Conservation (phyloP, 208 protist species). For the Borovskyia barvae region DNA sequence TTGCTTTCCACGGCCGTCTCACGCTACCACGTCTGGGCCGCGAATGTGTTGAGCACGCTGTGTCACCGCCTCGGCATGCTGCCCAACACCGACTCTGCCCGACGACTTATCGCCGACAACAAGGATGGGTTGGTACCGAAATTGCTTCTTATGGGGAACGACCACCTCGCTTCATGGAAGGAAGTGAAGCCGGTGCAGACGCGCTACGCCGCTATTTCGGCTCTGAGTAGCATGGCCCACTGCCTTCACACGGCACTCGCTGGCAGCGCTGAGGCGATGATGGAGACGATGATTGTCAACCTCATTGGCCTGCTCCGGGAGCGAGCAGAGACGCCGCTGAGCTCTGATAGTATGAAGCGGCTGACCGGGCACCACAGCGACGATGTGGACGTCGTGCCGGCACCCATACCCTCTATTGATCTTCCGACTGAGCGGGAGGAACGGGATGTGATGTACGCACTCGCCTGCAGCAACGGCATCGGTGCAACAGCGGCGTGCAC, state of each 20-base stretch:
- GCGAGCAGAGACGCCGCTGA: slow-evolving; percentile 24
- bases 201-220: slow-evolving; percentile 59
- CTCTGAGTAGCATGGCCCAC: slow-evolving; percentile 47
- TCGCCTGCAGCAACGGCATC: slow-evolving; percentile 47
- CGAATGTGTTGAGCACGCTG: slow-evolving; percentile 59
- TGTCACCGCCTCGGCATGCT: slow-evolving; percentile 50
- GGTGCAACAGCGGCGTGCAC: slow-evolving; percentile 59
- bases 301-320: slow-evolving; percentile 43
- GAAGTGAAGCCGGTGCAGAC: slow-evolving; percentile 31
- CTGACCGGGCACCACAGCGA: slow-evolving; percentile 16
- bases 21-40: slow-evolving; percentile 62
- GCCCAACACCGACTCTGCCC: slow-evolving; percentile 46
- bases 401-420: slow-evolving; percentile 22
- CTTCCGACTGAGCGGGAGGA: slow-evolving; percentile 36
- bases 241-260: slow-evolving; percentile 52
- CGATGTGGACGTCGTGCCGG: not conserved
- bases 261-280: slow-evolving; percentile 27
- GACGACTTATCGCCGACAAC: slow-evolving; percentile 61
- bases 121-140: slow-evolving; percentile 53
- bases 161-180: slow-evolving; percentile 20
- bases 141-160: slow-evolving; percentile 58
- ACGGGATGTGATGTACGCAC: slow-evolving; percentile 30
- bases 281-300: slow-evolving; percentile 53
- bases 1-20: slow-evolving; percentile 36
- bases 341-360: slow-evolving; percentile 12